Percentiles rank a stretch among this genome's conserved stretches.
phyloP scores from a whole-genome alignment of 2,329 filamentous ascomycete genomes.

The Coniochaeta sp. region DNA sequence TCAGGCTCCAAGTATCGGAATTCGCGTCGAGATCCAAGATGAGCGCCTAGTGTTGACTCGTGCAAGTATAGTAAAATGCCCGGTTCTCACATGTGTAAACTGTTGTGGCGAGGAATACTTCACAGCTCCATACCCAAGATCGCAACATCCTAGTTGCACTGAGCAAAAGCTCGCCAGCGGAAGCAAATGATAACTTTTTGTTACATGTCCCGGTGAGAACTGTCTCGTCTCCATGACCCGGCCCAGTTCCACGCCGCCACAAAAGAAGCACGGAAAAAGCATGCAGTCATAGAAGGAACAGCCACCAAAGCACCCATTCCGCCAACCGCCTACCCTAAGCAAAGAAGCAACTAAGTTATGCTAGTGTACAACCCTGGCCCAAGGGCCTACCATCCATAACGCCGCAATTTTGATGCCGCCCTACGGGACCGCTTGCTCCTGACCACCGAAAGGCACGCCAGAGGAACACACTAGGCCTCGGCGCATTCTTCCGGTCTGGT shows the following conservation, averaged over 20 bases:
- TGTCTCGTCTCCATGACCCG: background rate
- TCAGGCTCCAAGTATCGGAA: too few species aligned
- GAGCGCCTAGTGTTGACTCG: too few species aligned
- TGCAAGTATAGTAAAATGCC: too few species aligned
- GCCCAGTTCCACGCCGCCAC: background rate
- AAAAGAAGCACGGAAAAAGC: background rate
- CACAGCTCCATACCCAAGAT: too few species aligned
- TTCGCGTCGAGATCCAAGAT: too few species aligned
- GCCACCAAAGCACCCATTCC: background rate
- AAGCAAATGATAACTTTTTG: background rate
- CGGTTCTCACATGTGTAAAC: too few species aligned
- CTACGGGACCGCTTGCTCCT: background rate
- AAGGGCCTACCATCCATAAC: background rate
- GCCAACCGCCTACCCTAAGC: background rate
- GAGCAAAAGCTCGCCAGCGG: background rate
- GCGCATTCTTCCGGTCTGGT: background rate
- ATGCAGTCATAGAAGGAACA: background rate
- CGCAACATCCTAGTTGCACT: too few species aligned
- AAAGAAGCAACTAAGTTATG: background rate
- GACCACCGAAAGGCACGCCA: background rate
- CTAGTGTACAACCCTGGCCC: background rate
- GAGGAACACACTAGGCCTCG: background rate
- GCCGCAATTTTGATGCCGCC: background rate
- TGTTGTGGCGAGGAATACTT: too few species aligned
- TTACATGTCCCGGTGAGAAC: background rate